Evolutionary conservation across 2,329 filamentous ascomycete species (phyloP).

Genomic region (Bipolaris sorokiniana): DNA sequence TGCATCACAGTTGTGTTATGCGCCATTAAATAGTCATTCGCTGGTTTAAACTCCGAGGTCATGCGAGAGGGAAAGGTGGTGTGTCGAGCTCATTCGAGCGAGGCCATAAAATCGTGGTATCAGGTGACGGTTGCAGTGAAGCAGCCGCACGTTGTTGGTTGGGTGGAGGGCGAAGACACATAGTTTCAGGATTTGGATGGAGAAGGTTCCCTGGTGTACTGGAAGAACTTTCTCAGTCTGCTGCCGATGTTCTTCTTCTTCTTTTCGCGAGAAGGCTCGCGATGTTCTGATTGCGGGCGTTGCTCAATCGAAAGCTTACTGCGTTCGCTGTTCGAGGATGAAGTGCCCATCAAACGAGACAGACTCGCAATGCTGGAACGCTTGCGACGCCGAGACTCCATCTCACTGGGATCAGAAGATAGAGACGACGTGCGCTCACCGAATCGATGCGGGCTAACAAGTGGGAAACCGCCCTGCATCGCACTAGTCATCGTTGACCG

Average conservation of each 20-base stretch:
- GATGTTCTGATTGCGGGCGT: constrained; percentile 55
- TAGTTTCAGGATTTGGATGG: constrained; percentile 29
- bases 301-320: constrained; percentile 76
- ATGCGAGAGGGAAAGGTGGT: constrained; percentile 39
- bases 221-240: constrained; percentile 76
- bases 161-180: constrained; percentile 22
- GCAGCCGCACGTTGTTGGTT: constrained; percentile 27
- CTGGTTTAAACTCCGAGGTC: constrained; percentile 45
- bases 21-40: constrained; percentile 49
- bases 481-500: constrained; percentile 76
- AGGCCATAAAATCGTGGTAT: constrained; percentile 47
- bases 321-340: constrained; percentile 68
- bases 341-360: constrained; percentile 74
- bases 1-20: constrained; percentile 39
- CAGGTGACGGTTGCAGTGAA: constrained; percentile 28
- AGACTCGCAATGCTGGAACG: constrained; percentile 78
- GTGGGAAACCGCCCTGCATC: constrained; percentile 62
- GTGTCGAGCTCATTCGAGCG: constrained; percentile 25
- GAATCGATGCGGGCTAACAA: constrained; percentile 51
- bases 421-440: constrained; percentile 51
- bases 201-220: constrained; percentile 50
- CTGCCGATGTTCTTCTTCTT: constrained; percentile 74
- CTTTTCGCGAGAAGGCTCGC: constrained; percentile 68
- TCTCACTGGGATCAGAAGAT: constrained; percentile 49
- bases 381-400: constrained; percentile 66